Evolutionary conservation across 257 asterid genomes (phyloP), one percentile per base, ranked within the genome.

Genomic region (Henckelia pumila): DNA sequence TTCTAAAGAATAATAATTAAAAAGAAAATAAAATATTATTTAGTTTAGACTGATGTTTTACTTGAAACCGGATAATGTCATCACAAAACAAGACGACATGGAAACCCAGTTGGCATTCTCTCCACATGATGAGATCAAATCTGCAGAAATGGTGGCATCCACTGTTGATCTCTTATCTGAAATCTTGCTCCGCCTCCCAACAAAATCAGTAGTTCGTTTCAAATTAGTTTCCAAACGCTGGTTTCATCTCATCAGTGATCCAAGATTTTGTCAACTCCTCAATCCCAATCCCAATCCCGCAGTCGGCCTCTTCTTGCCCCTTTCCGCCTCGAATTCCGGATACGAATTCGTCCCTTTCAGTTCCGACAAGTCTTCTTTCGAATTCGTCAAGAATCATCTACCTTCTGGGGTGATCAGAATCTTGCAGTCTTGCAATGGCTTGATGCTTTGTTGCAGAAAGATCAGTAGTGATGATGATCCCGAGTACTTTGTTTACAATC

Each of bases 351-450:
- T 74, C 44, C 72, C 53, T 56, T 61, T 73, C 10, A 7, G 23
- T 71, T 25, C 82, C 79, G 21, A 29, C 69, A 3, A 57, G 28
- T 22, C 35, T 44, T 21, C 75, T n/a, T n/a, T n/a, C 75, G 3
- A 50, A 30, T 20, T 73, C 76, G 6, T 8, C 29, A 4, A 29
- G 59, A 4, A 78, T 68, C 40, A 35, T 1, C 50, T 40, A 1
- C 70, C 79, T 72, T 24, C 33, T 60, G 66, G 63, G 30, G 69
- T 73, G 30, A n/a, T n/a, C n/a, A 49, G 60, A 25, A 73, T 81
- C 66, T 28, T 73, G 28, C 76, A 73, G 33, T 82, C 84, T 11
- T 79, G 84, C 67, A 82, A 82, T 52, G 84, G 84, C 11, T 60
- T 82, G 19, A 65, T 82, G 57, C 75, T 76, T 6, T 82, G 84